Base-by-base conservation (phyloP, 129 eudicot genomes). In the Helianthus tuberosus region DNA sequence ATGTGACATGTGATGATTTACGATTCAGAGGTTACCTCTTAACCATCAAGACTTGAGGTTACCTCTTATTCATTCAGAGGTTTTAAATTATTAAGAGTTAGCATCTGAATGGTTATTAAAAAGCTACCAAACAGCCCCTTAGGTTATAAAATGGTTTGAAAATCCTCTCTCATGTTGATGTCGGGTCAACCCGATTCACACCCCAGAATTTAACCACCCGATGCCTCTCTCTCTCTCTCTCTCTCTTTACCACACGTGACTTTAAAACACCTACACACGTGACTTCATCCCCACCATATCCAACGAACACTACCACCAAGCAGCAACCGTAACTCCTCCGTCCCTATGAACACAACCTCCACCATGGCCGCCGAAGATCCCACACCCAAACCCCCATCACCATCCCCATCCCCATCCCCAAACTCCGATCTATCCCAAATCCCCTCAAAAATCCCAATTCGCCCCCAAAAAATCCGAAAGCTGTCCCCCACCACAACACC, bases 391-490 rank as follows among this genome's bases (percentile, higher is more conserved):
- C 25, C 72, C 68, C 70, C 68, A 10, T 49, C 32, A 27, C 32
- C 32, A 27, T 27, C 72, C 68, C 70, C 68, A 10, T 49, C 32
- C 2, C 32, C 32, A 27, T 27, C 74, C 0, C 4, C 76, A n/a
- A 36, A 43, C 17, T 8, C 75, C 41, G 89, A 84, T 73, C 72
- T 69, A 74, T 63, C 86, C 35, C 78, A 70, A 52, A 76, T 76
- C 80, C 90, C 96, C 7, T 64, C 98, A 36, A 94, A 94, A 82
- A 91, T 94, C 79, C 97, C 96, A 35, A 86, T 91, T 44, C 98
- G 98, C 27, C 98, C 98, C 12, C 96, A 77, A 23, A 94, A 94
- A 69, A 86, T 87, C 69, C 86, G 97, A 13, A 91, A 87, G 59
- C 89, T 91, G 36, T 88, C 97, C 85, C 7, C 14, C 74, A 39